Evolutionary conservation across 1,139 yeast species (phyloP), one percentile per base, ranked within the genome.

Genomic region (Yamadazyma blattariae): DNA sequence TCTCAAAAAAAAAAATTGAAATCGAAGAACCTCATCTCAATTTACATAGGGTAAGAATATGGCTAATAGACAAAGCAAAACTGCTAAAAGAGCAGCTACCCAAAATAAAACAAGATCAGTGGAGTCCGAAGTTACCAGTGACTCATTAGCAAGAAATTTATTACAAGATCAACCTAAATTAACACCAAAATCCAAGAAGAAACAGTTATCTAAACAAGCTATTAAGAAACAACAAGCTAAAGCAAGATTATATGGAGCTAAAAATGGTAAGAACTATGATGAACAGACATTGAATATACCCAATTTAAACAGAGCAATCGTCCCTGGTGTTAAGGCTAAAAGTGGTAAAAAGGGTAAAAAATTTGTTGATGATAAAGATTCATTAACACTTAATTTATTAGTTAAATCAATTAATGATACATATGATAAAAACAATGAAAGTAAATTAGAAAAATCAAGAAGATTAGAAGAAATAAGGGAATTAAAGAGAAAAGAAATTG

Each of bases 271-370:
- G 47, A 79, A 71, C 34, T 88, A 82, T 56, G 69, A 79, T 19
- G 97, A 89, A 50, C 81, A 79, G 40, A 95, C 88, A 51, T 68
- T 90, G 30, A 77, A 82, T 28, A 66, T 89, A 32, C 97, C 97
- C 25, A 69, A 73, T 19, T 71, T 90, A 50, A 92, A 92, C 57
- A 82, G 75, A 48, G 88, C 97, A 8, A 73, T 90, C 28, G 76
- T 79, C 32, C 96, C 97, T 0, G 97, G 96, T 30, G 88, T 86
- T 8, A 80, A 84, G 48, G 71, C 70, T 32, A 76, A 76, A 49
- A 73, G 73, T 42, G 97, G 97, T 35, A 92, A 90, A 61, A 92
- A 90, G 64, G 97, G 97, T 35, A 92, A 92, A 67, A 83, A 82
- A 51, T 89, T 90, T 59, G 82, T 89, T 20, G 84, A 65, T 33